These are phyloP conservation scores for Russula compacta DNA, from an alignment of 768 basidiomycete species.

Conservation along the genomic window DNA sequence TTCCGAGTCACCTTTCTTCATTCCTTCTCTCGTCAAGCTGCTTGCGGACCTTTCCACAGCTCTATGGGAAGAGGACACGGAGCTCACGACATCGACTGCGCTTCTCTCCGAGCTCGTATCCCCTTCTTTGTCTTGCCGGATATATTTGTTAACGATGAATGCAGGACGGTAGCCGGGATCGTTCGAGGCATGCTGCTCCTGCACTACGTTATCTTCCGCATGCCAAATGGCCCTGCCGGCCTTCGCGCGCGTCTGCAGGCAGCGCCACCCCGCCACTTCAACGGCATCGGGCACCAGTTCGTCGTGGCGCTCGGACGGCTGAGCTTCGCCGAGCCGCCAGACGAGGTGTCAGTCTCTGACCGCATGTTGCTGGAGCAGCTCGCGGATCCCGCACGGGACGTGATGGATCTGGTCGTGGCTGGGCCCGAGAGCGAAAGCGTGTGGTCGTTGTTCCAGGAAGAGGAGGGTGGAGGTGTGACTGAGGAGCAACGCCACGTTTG, in stretches of 20 bases:
- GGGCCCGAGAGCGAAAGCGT: constrained; percentile 26
- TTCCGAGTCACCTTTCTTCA: constrained; percentile 42
- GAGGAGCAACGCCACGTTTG: neutral
- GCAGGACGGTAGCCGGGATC: constrained; percentile 43
- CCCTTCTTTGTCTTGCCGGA: neutral
- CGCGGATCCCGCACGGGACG: constrained; percentile 23
- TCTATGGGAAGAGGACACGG: constrained; percentile 59
- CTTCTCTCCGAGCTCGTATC: constrained; percentile 31
- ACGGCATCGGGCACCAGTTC: constrained; percentile 59
- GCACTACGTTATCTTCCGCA: constrained; percentile 50
- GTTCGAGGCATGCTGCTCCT: constrained; percentile 50
- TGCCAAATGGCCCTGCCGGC: constrained; percentile 29
- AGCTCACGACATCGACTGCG: constrained; percentile 30
- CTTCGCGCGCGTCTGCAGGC: constrained; percentile 51
- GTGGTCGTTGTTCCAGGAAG: constrained; percentile 27
- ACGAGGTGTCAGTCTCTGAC: constrained; percentile 19
- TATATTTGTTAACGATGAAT: constrained; percentile 3
- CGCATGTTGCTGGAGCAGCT: constrained; percentile 21
- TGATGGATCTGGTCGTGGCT: constrained; percentile 27
- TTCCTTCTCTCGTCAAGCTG: constrained; percentile 57
- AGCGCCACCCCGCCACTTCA: constrained; percentile 46
- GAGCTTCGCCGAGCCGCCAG: constrained; percentile 43
- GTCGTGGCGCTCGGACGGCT: constrained; percentile 70
- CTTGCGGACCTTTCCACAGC: constrained; percentile 43
- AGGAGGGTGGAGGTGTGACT: neutral